Conservation (phyloP, 2,329 filamentous ascomycete species). For the Colletotrichum magnum region DNA sequence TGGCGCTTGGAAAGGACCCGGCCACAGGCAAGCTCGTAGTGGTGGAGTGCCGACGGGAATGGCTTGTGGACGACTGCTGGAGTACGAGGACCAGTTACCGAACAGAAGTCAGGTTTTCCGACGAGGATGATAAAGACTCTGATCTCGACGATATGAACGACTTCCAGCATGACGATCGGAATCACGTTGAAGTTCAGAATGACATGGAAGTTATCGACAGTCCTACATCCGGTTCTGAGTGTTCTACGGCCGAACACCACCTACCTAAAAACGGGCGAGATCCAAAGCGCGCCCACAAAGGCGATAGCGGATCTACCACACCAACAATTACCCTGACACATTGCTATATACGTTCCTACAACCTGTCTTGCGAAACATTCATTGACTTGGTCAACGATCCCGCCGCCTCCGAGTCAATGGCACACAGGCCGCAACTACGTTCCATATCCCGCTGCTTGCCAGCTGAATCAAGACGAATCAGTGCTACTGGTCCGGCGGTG, state of each 20-base stretch:
- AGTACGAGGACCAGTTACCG: slow-evolving; percentile 78
- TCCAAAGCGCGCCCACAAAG: slow-evolving; percentile 63
- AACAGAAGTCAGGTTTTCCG: slow-evolving; percentile 63
- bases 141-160: not conserved
- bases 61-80: slow-evolving; percentile 66
- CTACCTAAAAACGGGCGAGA: slow-evolving; percentile 44
- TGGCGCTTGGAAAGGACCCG: slow-evolving; percentile 74
- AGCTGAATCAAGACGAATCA: not conserved
- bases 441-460: slow-evolving; percentile 23
- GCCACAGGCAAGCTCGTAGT: slow-evolving; percentile 70
- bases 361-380: slow-evolving; percentile 66
- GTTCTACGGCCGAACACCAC: not conserved
- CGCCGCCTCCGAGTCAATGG: slow-evolving; percentile 45
- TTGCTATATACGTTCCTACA: slow-evolving; percentile 70
- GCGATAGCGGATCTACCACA: slow-evolving; percentile 57
- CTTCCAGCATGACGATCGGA: too few species aligned
- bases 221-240: not conserved
- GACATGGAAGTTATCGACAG: too few species aligned
- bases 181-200: too few species aligned
- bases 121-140: slow-evolving; percentile 29
- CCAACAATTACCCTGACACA: slow-evolving; percentile 65
- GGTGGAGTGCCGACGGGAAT: slow-evolving; percentile 79
- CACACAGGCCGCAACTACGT: slow-evolving; percentile 62
- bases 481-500: not conserved
- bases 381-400: slow-evolving; percentile 72